Evolutionary conservation across 345 rosid genomes (phyloP).

Genomic region (Gossypium herbaceum): DNA sequence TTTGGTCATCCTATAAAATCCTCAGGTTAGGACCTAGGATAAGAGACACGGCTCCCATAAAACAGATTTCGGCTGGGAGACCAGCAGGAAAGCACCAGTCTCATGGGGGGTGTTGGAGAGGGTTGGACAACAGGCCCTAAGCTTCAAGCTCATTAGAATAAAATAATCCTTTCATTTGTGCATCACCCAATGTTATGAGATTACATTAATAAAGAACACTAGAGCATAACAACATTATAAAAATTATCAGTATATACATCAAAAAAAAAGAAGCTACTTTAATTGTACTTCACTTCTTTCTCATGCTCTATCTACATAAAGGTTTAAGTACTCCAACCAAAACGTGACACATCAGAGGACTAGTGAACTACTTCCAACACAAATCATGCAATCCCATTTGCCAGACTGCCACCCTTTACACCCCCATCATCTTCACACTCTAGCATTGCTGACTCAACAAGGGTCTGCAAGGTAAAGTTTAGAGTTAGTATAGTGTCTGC

Average conservation of each 20-base stretch:
- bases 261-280: not conserved
- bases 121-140: not conserved
- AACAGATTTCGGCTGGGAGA: no score
- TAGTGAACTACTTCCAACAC: not conserved
- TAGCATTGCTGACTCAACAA: conserved; percentile 40
- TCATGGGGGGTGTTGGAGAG: not conserved
- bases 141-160: not conserved
- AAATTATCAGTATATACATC: not conserved
- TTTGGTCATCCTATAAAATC: no score
- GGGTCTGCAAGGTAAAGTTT: conserved; percentile 35
- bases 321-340: not conserved
- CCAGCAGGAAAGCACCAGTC: not conserved
- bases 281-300: not conserved
- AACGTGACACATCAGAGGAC: not conserved
- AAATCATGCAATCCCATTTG: conserved; percentile 28
- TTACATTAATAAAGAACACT: not conserved
- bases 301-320: conserved; percentile 1
- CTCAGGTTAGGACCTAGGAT: no score
- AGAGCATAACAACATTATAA: not conserved
- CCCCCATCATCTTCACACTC: conserved; percentile 40
- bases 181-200: not conserved
- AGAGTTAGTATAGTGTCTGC: not conserved
- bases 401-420: conserved; percentile 27
- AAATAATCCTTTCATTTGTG: not conserved
- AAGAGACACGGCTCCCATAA: no score